These are phyloP conservation scores for Ascochyta koolunga DNA, from an alignment of 2,329 filamentous ascomycete species.

Conservation along the genomic window DNA sequence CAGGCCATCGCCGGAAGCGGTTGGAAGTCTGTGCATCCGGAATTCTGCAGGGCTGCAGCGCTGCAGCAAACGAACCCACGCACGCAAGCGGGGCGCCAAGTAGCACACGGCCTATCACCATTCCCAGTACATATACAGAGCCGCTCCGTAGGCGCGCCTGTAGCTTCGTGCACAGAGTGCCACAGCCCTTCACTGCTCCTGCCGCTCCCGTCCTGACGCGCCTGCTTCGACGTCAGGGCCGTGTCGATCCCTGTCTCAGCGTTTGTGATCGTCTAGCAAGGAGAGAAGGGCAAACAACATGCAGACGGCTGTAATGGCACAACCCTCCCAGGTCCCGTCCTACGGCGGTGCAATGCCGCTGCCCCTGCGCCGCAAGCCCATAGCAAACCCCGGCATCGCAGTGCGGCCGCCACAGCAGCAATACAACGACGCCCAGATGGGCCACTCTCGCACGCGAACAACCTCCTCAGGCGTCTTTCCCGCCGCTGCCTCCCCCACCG, in stretches of 20 bases:
- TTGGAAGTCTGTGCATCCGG: conserved; percentile 24
- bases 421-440: conserved; percentile 31
- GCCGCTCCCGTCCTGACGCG: conserved; percentile 26
- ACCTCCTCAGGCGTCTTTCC: conserved; percentile 48
- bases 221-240: conserved; percentile 32
- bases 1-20: conserved; percentile 39
- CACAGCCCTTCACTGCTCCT: conserved; percentile 12
- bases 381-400: conserved; percentile 40
- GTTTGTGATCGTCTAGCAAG: conserved; percentile 25
- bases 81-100: conserved; percentile 37
- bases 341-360: conserved; percentile 33
- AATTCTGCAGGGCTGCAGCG: conserved; percentile 28
- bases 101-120: conserved; percentile 18
- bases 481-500: conserved; percentile 24
- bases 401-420: conserved; percentile 38
- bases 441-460: conserved; percentile 47
- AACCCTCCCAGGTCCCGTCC: conserved; percentile 29
- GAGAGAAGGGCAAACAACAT: conserved; percentile 26
- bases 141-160: conserved; percentile 9
- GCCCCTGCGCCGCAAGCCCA: conserved; percentile 44
- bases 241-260: conserved; percentile 36
- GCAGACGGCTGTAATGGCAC: conserved; percentile 36
- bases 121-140: conserved; percentile 28
- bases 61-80: conserved; percentile 11
- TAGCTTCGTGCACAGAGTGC: conserved; percentile 10